Conservation (phyloP, 2,329 filamentous ascomycete species). For the Aspergillus glaucus region DNA sequence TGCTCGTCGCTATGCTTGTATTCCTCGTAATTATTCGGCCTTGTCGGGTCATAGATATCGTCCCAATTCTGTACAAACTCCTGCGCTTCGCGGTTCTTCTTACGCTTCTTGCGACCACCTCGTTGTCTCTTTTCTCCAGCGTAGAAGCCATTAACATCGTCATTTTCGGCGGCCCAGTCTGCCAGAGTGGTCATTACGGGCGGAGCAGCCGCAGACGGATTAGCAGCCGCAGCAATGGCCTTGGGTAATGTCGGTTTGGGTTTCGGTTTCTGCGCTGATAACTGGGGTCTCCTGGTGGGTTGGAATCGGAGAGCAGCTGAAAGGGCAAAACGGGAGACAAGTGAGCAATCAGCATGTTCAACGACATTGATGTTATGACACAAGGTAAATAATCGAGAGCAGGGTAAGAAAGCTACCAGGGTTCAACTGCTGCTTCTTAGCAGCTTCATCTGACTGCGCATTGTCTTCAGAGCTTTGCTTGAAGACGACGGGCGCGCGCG, state of each 20-base stretch:
- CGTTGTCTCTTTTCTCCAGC: slow-evolving; percentile 62
- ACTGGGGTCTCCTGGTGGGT: slow-evolving; percentile 71
- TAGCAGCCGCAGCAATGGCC: slow-evolving; percentile 20
- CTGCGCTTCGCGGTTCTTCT: slow-evolving; percentile 62
- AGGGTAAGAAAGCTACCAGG: slow-evolving; percentile 51
- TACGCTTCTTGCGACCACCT: slow-evolving; percentile 71
- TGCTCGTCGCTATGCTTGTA: slow-evolving; percentile 81
- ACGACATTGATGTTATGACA: slow-evolving; percentile 12
- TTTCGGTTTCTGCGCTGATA: slow-evolving; percentile 55
- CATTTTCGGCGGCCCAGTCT: slow-evolving; percentile 80
- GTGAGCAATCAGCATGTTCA: slow-evolving; percentile 40
- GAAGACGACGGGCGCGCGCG: slow-evolving; percentile 68
- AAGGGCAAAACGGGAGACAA: slow-evolving; percentile 26
- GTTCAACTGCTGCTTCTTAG: slow-evolving; percentile 60
- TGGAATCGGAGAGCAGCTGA: slow-evolving; percentile 72
- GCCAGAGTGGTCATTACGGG: slow-evolving; percentile 63
- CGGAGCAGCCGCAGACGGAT: slow-evolving; percentile 34
- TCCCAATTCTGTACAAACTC: slow-evolving; percentile 68
- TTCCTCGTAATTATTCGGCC: slow-evolving; percentile 77
- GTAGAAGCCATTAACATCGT: slow-evolving; percentile 65
- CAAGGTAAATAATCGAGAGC: background rate
- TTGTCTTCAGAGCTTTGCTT: slow-evolving; percentile 49
- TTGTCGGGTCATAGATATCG: slow-evolving; percentile 77
- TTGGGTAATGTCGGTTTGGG: slow-evolving; percentile 57
- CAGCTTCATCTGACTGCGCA: slow-evolving; percentile 44